These are phyloP conservation scores for Chytriomyces confervae DNA, from an alignment of 192 early-diverging fungal genomes.

Conservation along the genomic window DNA sequence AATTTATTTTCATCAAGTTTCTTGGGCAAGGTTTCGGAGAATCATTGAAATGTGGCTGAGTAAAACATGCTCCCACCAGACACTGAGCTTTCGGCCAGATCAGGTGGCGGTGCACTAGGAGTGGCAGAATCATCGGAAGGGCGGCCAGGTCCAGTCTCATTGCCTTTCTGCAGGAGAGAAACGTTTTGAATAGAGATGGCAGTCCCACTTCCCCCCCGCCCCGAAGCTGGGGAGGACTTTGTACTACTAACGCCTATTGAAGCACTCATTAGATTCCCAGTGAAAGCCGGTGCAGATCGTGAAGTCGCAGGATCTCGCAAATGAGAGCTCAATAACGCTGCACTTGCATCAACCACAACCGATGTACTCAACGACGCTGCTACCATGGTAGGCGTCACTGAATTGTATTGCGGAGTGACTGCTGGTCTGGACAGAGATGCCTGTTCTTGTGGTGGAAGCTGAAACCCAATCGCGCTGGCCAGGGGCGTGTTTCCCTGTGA, in stretches of 20 bases:
- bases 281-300: background rate
- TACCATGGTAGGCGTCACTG: background rate
- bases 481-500: background rate
- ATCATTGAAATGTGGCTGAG: constrained; percentile 9
- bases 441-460: background rate
- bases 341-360: constrained; percentile 21
- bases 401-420: background rate
- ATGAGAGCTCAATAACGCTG: constrained; percentile 15
- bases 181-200: background rate
- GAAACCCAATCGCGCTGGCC: background rate
- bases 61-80: constrained; percentile 19
- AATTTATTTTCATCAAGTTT: constrained; percentile 4
- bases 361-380: background rate
- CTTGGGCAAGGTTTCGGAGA: background rate
- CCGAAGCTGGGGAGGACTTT: background rate
- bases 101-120: background rate
- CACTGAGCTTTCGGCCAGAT: background rate
- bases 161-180: background rate
- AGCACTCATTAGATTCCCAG: background rate
- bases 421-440: background rate
- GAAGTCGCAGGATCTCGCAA: constrained; percentile 8
- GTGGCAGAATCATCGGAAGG: background rate
- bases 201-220: background rate
- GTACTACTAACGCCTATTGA: background rate
- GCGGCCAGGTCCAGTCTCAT: background rate